phyloP scores from a whole-genome alignment of 192 early-diverging fungal species.

The Jimgerdemannia lactiflua region DNA sequence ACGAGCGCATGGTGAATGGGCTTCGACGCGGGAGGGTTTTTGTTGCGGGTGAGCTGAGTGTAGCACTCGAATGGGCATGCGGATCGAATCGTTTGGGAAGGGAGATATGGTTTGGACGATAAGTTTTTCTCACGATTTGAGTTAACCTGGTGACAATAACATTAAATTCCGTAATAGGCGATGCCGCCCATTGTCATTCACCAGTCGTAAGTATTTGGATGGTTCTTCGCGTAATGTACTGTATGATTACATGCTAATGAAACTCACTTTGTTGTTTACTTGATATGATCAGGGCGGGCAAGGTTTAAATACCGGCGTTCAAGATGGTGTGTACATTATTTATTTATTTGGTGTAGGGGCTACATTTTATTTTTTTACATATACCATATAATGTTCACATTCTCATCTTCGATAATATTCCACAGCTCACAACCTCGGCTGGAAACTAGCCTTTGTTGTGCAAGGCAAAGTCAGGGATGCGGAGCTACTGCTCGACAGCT shows the following conservation, averaged over 20 bases:
- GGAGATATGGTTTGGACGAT: no score
- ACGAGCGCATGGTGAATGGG: conserved; percentile 31
- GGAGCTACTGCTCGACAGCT: conserved; percentile 31
- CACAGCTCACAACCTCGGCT: conserved; percentile 39
- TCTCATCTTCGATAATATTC: not conserved
- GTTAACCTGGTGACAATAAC: no score
- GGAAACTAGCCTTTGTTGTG: conserved; percentile 45
- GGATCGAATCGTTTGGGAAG: no score
- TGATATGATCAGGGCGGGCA: conserved; percentile 5
- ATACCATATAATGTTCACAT: no score
- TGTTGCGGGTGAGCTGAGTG: conserved; percentile 12
- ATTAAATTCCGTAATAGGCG: not conserved
- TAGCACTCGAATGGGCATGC: not conserved
- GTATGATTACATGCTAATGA: not conserved
- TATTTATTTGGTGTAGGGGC: no score
- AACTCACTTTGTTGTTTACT: not conserved
- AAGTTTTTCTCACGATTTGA: no score
- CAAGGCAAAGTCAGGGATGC: conserved; percentile 18
- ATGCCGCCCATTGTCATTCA: conserved; percentile 36
- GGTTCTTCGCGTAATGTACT: not conserved
- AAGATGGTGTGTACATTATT: conserved; percentile 24
- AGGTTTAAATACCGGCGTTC: conserved; percentile 42
- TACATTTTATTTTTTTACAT: not conserved
- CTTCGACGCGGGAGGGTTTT: conserved; percentile 24
- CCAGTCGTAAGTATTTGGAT: conserved; percentile 11